phyloP scores from a whole-genome alignment of 768 basidiomycete genomes.

The Trametes sanguinea region DNA sequence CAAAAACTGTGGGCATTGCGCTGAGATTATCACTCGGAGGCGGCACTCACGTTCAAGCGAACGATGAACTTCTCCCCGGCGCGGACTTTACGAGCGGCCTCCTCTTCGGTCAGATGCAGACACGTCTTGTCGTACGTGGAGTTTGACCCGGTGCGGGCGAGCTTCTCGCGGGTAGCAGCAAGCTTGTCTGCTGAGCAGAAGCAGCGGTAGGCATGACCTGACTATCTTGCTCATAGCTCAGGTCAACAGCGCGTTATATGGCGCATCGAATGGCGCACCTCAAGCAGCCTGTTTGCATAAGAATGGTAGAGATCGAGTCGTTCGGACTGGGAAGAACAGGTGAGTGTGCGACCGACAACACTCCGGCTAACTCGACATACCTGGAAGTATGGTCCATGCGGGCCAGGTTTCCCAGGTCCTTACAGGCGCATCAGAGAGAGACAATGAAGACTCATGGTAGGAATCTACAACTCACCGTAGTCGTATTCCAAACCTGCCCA shows the following conservation, averaged over 20 bases:
- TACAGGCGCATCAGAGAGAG: neutral
- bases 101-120: constrained; percentile 83
- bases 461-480: constrained; percentile 57
- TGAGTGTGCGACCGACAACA: neutral
- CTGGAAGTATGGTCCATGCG: constrained; percentile 86
- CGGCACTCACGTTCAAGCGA: constrained; percentile 75
- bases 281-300: constrained; percentile 73
- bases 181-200: constrained; percentile 85
- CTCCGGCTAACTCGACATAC: constrained; percentile 38
- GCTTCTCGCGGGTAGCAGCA: constrained; percentile 61
- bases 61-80: constrained; percentile 81
- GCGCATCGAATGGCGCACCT: constrained; percentile 48
- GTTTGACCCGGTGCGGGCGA: constrained; percentile 74
- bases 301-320: constrained; percentile 80
- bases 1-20: neutral
- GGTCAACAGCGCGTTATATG: neutral
- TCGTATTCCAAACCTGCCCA: constrained; percentile 96
- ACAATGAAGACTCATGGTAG: neutral
- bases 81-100: constrained; percentile 69
- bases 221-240: constrained; percentile 43
- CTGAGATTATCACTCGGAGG: neutral
- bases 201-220: constrained; percentile 90
- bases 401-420: constrained; percentile 81
- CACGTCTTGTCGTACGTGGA: constrained; percentile 88
- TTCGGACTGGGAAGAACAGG: constrained; percentile 62